Base-by-base conservation (phyloP, 345 rosid genomes). In the Brassica juncea region DNA sequence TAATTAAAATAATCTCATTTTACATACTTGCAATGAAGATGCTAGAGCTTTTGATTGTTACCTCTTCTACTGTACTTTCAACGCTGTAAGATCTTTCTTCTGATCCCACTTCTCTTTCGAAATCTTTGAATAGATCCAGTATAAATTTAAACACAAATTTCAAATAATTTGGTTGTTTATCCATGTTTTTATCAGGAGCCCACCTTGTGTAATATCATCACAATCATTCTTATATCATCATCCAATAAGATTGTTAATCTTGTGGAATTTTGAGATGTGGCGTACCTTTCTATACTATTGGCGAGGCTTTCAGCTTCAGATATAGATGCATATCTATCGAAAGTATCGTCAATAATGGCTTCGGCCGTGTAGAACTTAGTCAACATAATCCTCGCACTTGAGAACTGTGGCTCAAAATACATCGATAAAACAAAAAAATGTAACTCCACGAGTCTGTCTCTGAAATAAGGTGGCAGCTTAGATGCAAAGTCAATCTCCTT, bases 251-350 rank as follows among this genome's bases (percentile, higher is more conserved):
- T 30, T 73, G 3, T 59, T 59, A 59, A 25, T 34, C 10, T 28
- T 11, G 25, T 16, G 4, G 19, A 25, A 34, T 49, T 65, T 27
- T 52, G 4, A 54, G 1, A 30, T 12, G 15, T 52, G 32, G 21
- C 23, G 3, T 66, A 78, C 77, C 82, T 66, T 72, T 66, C 52
- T 3, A 78, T 7, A 44, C 54, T 54, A 0, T 72, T 66, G 5
- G 37, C 37, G 2, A 78, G 68, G 68, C 55, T 19, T 42, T 19
- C 52, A 39, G 68, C 68, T 21, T 78, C 82, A 31, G 34, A 6
- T 15, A 78, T 58, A 58, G 73, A 66, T 0, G 68, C 82, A 78
- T 78, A 78, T 66, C 82, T 42, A 27, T 78, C 82, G 2, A 42
- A 72, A 28, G 82, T 72, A 28, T 72, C 82, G 49, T 78, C 82